Conservation (phyloP, 371 early-diverging fungal genomes). For the Mucor mucedo region DNA sequence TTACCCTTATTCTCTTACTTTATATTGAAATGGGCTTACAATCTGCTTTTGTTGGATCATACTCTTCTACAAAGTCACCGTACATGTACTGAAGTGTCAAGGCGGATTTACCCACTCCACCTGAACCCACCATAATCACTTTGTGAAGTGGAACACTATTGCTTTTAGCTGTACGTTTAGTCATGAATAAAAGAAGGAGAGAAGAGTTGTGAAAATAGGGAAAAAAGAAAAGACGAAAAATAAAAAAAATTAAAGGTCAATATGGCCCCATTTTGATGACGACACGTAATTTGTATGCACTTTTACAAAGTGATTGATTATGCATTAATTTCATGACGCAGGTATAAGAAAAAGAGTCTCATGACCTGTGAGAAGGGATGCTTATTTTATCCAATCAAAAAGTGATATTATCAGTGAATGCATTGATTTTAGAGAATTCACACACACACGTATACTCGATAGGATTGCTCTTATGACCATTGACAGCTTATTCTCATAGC, state of each 20-base stretch:
- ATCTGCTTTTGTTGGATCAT: slow-evolving; percentile 93
- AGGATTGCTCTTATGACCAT: no score
- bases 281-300: background rate
- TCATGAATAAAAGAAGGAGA: slow-evolving; percentile 20
- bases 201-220: background rate
- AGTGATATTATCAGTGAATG: no score
- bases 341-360: no score
- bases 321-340: background rate
- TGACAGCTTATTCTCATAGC: no score
- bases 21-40: slow-evolving; percentile 24
- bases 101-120: slow-evolving; percentile 91
- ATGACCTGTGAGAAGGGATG: no score
- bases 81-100: slow-evolving; percentile 89
- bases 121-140: slow-evolving; percentile 90
- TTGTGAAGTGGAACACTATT: slow-evolving; percentile 72
- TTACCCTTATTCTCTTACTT: no score
- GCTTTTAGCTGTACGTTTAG: slow-evolving; percentile 50
- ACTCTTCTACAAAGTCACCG: slow-evolving; percentile 91
- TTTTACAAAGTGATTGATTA: background rate
- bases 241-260: slow-evolving; percentile 7
- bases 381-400: no score
- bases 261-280: background rate
- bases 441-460: no score
- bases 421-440: no score
- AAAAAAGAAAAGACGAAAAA: background rate